A percentile compares a stretch with the other conserved stretches of the same genome.
These are phyloP conservation scores for Ogataea ganodermae DNA, from an alignment of 805 yeast species.

Conservation along the genomic window DNA sequence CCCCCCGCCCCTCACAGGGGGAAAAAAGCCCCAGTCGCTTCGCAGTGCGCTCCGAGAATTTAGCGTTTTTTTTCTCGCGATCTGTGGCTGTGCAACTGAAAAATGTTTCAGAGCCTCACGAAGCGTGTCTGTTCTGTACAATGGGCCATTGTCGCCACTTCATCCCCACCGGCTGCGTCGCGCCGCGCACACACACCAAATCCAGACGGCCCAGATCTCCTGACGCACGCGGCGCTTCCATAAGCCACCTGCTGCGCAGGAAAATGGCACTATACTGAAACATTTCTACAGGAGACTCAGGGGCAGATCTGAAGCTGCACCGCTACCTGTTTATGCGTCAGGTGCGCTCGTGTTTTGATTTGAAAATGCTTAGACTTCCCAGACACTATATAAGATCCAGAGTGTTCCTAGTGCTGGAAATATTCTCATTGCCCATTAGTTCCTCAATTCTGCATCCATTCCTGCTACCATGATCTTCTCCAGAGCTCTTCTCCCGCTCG, in stretches of 20 bases:
- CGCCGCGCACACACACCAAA: too few species aligned
- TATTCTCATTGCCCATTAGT: background rate
- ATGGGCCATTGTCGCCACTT: background rate
- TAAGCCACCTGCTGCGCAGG: background rate
- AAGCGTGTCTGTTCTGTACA: conserved; percentile 2
- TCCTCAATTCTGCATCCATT: background rate
- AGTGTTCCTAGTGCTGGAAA: too few species aligned
- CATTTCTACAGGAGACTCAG: conserved; percentile 2
- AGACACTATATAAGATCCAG: background rate
- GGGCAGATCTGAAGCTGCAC: background rate
- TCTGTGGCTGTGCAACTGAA: background rate
- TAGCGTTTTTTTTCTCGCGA: background rate
- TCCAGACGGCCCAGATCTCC: background rate
- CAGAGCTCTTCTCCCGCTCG: conserved; percentile 10
- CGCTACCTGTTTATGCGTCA: conserved; percentile 3
- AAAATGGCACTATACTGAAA: conserved; percentile 3
- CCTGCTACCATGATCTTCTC: conserved; percentile 10
- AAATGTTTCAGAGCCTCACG: conserved; percentile 5
- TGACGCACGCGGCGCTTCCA: background rate
- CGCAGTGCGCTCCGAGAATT: background rate
- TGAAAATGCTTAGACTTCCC: background rate
- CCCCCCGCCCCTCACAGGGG: background rate
- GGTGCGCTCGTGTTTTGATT: background rate
- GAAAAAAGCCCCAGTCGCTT: too few species aligned
- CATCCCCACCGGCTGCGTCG: background rate